Base-by-base conservation (phyloP, 371 early-diverging fungal species). In the Rhizopus delemar region DNA sequence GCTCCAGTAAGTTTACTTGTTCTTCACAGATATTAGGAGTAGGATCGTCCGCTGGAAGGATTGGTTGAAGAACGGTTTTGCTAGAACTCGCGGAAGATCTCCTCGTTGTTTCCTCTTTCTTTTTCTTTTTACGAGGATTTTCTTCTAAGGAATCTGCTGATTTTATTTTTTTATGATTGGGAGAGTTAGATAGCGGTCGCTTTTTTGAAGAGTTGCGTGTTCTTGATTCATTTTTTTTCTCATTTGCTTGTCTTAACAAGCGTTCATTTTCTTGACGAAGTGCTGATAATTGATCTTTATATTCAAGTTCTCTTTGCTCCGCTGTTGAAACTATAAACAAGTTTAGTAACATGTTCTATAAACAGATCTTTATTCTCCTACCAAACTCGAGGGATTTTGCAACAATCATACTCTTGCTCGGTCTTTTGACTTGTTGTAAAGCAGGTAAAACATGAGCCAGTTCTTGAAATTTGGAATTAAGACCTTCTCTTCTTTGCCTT, bases 371-470 rank as follows among this genome's bases (percentile, higher is more conserved):
- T 36, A 36, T 36, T 36, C 11, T 36, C 11, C 55, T 74, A 77
- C 78, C 79, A 70, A 73, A 87, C 13, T 87, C 88, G 31, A 88
- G 78, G n/a, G 88, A 85, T 70, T 87, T 86, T 39, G 85, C 74
- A 33, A 90, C 90, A 66, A 92, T 91, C 66, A 86, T 85, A 35
- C 88, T 84, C 60, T 92, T 92, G 57, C 88, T 87, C 15, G 92
- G 92, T 51, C 89, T 78, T 46, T 87, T 81, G 41, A 90, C 84
- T 46, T 86, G 76, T 55, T 77, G 78, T n/a, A 91, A 82, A n/a
- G 89, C 74, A 49, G 91, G 92, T 22, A 92, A 63, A 15, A 86
- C 83, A 66, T 84, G 82, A 12, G 92, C 92, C 33, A 92, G 76
- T 41, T 92, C 89, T 70, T 88, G 90, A 66, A 92, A 90, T 57